Conservation (phyloP, 169 alveolate genomes). For the Babesia divergens region DNA sequence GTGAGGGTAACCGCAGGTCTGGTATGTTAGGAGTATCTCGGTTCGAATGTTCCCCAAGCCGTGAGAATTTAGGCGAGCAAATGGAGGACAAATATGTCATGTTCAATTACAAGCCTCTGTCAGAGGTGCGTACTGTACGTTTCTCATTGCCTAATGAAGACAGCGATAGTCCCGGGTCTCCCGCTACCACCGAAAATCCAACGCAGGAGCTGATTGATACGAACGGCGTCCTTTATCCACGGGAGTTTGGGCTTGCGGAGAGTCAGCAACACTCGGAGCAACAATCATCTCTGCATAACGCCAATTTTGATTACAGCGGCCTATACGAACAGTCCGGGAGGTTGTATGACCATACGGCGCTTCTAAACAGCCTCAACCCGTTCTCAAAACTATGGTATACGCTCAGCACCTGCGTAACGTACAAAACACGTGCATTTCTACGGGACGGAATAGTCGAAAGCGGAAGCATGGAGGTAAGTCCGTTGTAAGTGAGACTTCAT, state of each 20-base stretch:
- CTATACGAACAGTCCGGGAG: neutral
- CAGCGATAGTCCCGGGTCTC: neutral
- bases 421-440: conserved; percentile 24
- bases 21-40: neutral
- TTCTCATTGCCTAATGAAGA: conserved; percentile 1
- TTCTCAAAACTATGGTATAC: conserved; percentile 54
- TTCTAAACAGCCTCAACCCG: conserved; percentile 18
- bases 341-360: neutral
- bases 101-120: conserved; percentile 28
- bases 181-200: neutral
- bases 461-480: conserved; percentile 25
- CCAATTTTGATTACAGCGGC: neutral
- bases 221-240: neutral
- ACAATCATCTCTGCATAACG: neutral
- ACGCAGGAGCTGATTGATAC: neutral
- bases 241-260: too few relatives aligned
- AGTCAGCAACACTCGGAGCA: too few relatives aligned
- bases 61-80: neutral
- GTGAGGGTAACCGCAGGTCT: neutral
- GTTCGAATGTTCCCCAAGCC: neutral
- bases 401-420: conserved; percentile 47
- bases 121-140: conserved; percentile 8
- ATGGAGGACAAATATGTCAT: conserved; percentile 20
- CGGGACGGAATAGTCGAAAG: conserved; percentile 1
- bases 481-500: neutral